Evolutionary conservation across 73 alveolate genomes (phyloP), one percentile per base, ranked within the genome.

Genomic region (Paramecium caudatum): DNA sequence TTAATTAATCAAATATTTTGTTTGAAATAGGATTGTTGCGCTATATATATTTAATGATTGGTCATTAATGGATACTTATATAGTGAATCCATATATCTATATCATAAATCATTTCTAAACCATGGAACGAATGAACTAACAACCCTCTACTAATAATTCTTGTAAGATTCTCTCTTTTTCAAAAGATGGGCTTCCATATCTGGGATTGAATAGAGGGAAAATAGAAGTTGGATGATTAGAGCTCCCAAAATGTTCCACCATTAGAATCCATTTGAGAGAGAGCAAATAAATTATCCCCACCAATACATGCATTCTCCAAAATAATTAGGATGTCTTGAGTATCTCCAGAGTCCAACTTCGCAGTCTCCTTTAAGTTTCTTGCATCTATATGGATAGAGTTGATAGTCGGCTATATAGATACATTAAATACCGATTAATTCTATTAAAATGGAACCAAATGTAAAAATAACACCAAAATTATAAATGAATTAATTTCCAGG

Each of bases 251-350:
- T 80, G 0, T 90, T 84, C 93, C 94, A 87, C 19, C 87, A 65
- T 19, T 91, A 85, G 2, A 91, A 90, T 0, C 94, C 91, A 62
- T 82, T 86, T 1, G 95, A 94, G 21, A 94, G 61, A 30, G 36
- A 13, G 15, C 80, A 41, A 9, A 94, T 37, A 46, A 21, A 91
- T 19, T 91, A 46, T 10, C 95, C 95, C 94, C 95, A 91, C 97
- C 97, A 94, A 16, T 84, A 82, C 47, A 94, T 82, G n/a, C 92
- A 90, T 33, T 92, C 95, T 6, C 97, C 97, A 88, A 94, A 94
- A 55, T 94, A 94, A 63, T 94, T 94, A 7, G 97, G 97, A 47
- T 94, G 97, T 82, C 97, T 88, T 0, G 96, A 92, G 41, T 92
- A 94, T 74, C 90, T 61, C 97, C 97, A 94, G 12, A 94, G 50